A percentile compares a stretch with the other conserved stretches of the same genome.
These are phyloP conservation scores for Chrysoporthe cubensis DNA, from an alignment of 2,329 filamentous ascomycete genomes.

Conservation along the genomic window DNA sequence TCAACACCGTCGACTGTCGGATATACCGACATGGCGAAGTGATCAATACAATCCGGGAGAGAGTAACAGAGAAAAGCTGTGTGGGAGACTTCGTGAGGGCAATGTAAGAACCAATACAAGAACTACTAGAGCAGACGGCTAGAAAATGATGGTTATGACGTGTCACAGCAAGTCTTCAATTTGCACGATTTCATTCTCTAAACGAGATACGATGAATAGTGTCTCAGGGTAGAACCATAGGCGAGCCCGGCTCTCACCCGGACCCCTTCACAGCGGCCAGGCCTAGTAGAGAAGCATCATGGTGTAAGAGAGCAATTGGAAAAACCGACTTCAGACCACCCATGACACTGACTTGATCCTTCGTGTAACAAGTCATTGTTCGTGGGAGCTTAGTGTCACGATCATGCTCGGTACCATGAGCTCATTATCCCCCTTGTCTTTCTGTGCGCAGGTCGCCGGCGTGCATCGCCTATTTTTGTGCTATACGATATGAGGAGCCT, in stretches of 20 bases:
- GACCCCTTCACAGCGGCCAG: background rate
- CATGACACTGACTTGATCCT: background rate
- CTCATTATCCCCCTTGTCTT: background rate
- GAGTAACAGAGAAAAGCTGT: background rate
- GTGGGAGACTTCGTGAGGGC: too few species aligned
- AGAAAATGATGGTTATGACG: background rate
- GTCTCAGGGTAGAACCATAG: background rate
- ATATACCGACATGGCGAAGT: background rate
- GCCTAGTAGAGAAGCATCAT: background rate
- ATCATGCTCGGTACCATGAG: background rate
- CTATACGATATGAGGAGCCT: background rate
- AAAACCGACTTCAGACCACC: background rate
- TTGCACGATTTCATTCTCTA: background rate
- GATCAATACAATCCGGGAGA: background rate
- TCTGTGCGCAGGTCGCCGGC: background rate
- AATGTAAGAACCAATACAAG: too few species aligned
- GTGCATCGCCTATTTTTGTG: background rate
- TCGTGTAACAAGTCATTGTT: background rate
- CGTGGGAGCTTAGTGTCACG: background rate
- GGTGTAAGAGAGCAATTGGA: background rate
- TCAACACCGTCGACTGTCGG: slow-evolving; percentile 8
- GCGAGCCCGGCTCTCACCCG: background rate
- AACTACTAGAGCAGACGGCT: background rate
- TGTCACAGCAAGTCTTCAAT: background rate
- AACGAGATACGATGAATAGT: background rate